Evolutionary conservation across 2,329 filamentous ascomycete species (phyloP).

Genomic region (Didymella segeticola): DNA sequence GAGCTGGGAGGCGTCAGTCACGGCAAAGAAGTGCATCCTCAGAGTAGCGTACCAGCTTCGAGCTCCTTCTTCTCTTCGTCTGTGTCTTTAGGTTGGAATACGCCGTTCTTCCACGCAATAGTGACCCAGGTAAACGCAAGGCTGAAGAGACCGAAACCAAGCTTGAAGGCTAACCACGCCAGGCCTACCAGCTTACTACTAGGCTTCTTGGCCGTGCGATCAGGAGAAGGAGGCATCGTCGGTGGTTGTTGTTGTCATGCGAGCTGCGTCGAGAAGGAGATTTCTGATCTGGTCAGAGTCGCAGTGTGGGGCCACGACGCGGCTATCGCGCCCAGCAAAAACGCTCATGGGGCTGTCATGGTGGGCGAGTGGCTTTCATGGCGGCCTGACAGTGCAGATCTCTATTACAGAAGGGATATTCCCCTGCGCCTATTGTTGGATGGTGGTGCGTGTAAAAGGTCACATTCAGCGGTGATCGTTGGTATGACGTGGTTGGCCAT

Average conservation of each 20-base stretch:
- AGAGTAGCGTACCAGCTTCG: slow-evolving; percentile 25
- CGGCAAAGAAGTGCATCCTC: not conserved
- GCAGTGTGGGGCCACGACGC: slow-evolving; percentile 7
- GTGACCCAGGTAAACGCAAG: slow-evolving; percentile 28
- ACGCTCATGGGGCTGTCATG: not conserved
- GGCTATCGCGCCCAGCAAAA: not conserved
- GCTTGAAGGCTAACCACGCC: slow-evolving; percentile 36
- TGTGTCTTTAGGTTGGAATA: slow-evolving; percentile 35
- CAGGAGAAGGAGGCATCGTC: slow-evolving; percentile 13
- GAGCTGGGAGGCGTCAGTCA: slow-evolving; percentile 48
- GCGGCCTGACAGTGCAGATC: not conserved
- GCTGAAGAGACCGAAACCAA: slow-evolving; percentile 42
- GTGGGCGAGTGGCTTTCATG: not conserved
- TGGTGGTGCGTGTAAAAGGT: not conserved
- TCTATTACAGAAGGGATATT: not conserved
- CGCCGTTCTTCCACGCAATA: slow-evolving; percentile 36
- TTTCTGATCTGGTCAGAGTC: not conserved
- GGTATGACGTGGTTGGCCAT: slow-evolving; percentile 17
- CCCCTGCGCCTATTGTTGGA: not conserved
- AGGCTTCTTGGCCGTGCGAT: not conserved
- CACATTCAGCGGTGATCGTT: not conserved
- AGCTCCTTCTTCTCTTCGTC: slow-evolving; percentile 40
- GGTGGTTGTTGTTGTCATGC: not conserved
- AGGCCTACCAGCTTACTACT: slow-evolving; percentile 21
- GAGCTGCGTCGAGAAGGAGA: not conserved